These are phyloP conservation scores for Elaeis oleifera DNA, from an alignment of 202 grass and related monocot genomes.

Conservation along the genomic window DNA sequence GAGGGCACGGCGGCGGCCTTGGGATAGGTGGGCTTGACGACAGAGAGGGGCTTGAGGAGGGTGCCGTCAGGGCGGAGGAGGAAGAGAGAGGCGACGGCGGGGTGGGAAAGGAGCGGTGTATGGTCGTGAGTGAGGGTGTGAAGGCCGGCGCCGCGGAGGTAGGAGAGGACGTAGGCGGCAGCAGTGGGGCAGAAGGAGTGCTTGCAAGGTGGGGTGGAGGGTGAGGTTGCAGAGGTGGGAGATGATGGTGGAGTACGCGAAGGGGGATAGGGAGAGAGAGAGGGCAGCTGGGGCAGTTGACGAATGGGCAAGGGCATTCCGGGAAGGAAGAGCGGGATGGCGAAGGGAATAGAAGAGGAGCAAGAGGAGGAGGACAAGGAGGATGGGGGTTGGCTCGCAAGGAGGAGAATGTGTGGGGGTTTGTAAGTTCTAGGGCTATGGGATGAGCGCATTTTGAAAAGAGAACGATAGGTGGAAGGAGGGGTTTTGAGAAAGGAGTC, in stretches of 20 bases:
- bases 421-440: not conserved
- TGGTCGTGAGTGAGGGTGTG: slow-evolving; percentile 36
- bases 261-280: slow-evolving; percentile 52
- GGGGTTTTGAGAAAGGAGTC: not conserved
- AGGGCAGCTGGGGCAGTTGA: slow-evolving; percentile 4
- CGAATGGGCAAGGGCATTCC: not conserved
- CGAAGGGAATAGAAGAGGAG: slow-evolving; percentile 14
- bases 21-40: slow-evolving; percentile 55
- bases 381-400: slow-evolving; percentile 2
- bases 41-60: slow-evolving; percentile 24
- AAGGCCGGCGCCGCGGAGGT: slow-evolving; percentile 41
- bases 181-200: slow-evolving; percentile 23
- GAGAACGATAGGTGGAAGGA: not conserved
- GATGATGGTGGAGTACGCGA: slow-evolving; percentile 57
- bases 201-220: slow-evolving; percentile 61
- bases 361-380: slow-evolving; percentile 33
- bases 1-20: slow-evolving; percentile 20
- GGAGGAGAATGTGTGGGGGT: slow-evolving; percentile 13
- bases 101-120: slow-evolving; percentile 71
- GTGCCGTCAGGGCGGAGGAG: slow-evolving; percentile 2
- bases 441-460: not conserved
- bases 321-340: not conserved
- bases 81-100: slow-evolving; percentile 41
- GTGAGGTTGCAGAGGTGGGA: slow-evolving; percentile 63
- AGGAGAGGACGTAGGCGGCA: slow-evolving; percentile 33